These are phyloP conservation scores for Rhizopogon salebrosus DNA, from an alignment of 768 basidiomycete species.

Conservation along the genomic window DNA sequence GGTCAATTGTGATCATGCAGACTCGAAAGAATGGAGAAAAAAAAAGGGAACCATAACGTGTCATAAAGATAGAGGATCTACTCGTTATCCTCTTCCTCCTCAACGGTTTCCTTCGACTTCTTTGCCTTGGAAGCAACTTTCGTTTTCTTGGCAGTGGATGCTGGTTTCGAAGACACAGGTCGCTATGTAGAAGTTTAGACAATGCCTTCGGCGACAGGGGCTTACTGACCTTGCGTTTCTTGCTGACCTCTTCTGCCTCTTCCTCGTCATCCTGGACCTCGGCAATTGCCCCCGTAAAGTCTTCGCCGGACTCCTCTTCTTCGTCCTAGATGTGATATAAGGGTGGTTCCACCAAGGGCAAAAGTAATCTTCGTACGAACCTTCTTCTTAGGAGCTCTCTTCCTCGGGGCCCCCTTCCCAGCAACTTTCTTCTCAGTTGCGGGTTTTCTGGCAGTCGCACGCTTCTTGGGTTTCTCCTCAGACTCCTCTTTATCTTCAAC, in stretches of 20 bases:
- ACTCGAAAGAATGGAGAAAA: background rate
- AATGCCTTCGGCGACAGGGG: conserved; percentile 2
- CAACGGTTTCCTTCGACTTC: conserved; percentile 42
- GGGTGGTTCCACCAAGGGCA: background rate
- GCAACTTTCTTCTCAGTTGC: conserved; percentile 42
- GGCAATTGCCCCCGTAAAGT: conserved; percentile 40
- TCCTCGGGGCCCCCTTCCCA: conserved; percentile 41
- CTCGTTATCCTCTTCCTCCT: conserved; percentile 38
- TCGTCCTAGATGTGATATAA: conserved; percentile 15
- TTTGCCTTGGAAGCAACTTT: conserved; percentile 25
- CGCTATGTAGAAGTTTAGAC: conserved; percentile 25
- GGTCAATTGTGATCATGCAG: background rate
- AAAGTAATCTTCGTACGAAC: conserved; percentile 2
- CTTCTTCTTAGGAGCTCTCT: conserved; percentile 11
- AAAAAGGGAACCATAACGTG: background rate
- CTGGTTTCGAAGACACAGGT: conserved; percentile 38
- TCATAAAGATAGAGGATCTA: conserved; percentile 3
- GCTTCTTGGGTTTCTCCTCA: conserved; percentile 45
- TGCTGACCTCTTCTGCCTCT: conserved; percentile 33
- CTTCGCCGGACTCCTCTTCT: conserved; percentile 40
- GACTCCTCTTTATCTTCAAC: conserved; percentile 30
- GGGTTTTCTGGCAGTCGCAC: conserved; percentile 40
- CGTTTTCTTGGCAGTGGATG: conserved; percentile 37
- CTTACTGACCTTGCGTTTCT: conserved; percentile 65
- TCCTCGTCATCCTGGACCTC: conserved; percentile 45